Evolutionary conservation across 495 filamentous ascomycete species (phyloP).

Genomic region (Penicillium chermesinum): DNA sequence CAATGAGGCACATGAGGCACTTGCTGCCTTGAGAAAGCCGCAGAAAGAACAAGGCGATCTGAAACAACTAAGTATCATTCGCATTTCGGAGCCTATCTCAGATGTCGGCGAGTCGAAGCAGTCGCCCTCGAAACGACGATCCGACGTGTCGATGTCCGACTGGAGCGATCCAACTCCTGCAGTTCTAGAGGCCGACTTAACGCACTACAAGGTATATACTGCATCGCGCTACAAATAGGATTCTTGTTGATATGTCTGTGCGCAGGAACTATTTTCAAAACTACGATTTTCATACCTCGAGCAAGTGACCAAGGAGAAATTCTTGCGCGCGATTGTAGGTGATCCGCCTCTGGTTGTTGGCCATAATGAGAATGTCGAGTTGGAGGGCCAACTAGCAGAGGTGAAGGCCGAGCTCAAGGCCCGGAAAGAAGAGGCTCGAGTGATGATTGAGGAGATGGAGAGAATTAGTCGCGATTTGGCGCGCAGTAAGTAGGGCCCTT

Average conservation of each 20-base stretch:
- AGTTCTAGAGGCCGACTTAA: slow-evolving; percentile 76
- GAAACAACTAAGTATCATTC: slow-evolving; percentile 60
- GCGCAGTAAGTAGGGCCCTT: slow-evolving; percentile 38
- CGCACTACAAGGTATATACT: slow-evolving; percentile 65
- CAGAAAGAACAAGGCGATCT: slow-evolving; percentile 45
- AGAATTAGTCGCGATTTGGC: slow-evolving; percentile 57
- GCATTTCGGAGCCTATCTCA: slow-evolving; percentile 69
- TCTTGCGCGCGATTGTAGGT: slow-evolving; percentile 86
- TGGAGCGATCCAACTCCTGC: slow-evolving; percentile 67
- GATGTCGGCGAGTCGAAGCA: slow-evolving; percentile 27
- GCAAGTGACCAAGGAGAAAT: slow-evolving; percentile 93
- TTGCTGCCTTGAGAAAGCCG: slow-evolving; percentile 36
- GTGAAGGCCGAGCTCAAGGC: slow-evolving; percentile 72
- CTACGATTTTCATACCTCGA: slow-evolving; percentile 79
- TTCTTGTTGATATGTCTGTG: not conserved
- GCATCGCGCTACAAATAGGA: slow-evolving; percentile 71
- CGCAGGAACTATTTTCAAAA: slow-evolving; percentile 85
- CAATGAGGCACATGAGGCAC: slow-evolving; percentile 23
- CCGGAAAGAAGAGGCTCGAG: slow-evolving; percentile 74
- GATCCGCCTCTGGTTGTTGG: slow-evolving; percentile 83
- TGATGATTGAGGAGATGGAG: slow-evolving; percentile 68
- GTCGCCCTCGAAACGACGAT: slow-evolving; percentile 51
- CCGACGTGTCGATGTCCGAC: slow-evolving; percentile 58
- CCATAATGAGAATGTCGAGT: slow-evolving; percentile 72
- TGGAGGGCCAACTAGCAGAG: slow-evolving; percentile 64